Base-by-base conservation (phyloP, 208 protist genomes). In the Phytomonas sp. region DNA sequence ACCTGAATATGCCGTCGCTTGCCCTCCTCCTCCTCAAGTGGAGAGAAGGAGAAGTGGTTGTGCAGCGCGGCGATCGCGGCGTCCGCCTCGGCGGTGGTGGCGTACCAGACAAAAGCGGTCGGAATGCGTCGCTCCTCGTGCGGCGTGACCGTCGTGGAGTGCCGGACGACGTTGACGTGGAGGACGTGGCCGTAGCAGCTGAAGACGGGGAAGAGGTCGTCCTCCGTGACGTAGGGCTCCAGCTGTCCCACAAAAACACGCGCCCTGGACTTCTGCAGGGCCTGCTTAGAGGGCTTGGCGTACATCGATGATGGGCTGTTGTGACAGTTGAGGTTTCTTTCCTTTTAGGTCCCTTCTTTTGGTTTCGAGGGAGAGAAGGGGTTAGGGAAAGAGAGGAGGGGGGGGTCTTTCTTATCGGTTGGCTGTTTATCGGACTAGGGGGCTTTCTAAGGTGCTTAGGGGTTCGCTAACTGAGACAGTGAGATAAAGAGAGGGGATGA, bases 191-290 rank as follows among this genome's bases (percentile, higher is more conserved):
- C 80, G 61, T 75, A 89, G 68, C 74, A 79, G 74, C 80, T 79
- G 70, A 85, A 89, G 30, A 89, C 75, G 9, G 83, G 83, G 73
- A 74, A 83, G 36, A 88, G 74, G 70, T 88, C 83, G 36, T 76
- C 61, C 80, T 88, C 83, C 62, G 77, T 85, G 29, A 88, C 83
- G 73, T 83, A 84, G 33, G 83, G 83, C 74, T 88, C 79, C 68
- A 89, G 80, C 76, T 89, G 83, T 13, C 83, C 83, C 20, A 89
- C 83, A 67, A 89, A 89, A 43, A 89, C 62, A 60, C 80, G 80
- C 33, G 83, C 83, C 60, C 77, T 83, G 13, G 83, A 89, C 53
- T 81, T 74, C 59, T 65, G 66, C 20, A 76, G 51, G 13, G 82
- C 82, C 32, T 83, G 76, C 37, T 71, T 63, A 33, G 78, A 77